These are phyloP conservation scores for Termitomyces eurrhizus DNA, from an alignment of 768 basidiomycete genomes.

Conservation along the genomic window DNA sequence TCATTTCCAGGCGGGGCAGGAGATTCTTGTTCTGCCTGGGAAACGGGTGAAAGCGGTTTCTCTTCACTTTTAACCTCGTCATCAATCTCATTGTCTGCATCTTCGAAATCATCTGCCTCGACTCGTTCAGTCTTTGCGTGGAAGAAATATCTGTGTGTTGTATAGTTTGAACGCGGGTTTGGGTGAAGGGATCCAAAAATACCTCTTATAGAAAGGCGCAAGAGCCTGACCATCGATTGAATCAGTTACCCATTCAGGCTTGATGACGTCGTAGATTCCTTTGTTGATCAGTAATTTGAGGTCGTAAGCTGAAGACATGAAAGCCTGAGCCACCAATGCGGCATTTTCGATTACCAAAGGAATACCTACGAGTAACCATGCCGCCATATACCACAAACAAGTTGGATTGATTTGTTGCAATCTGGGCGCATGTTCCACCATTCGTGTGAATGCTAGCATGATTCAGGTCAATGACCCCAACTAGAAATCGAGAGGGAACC, in stretches of 20 bases:
- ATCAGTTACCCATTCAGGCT: conserved; percentile 79
- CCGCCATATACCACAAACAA: conserved; percentile 69
- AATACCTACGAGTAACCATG: conserved; percentile 55
- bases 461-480: neutral
- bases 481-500: conserved; percentile 14
- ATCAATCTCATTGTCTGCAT: conserved; percentile 27
- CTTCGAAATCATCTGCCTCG: conserved; percentile 49
- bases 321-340: neutral
- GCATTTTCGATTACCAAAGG: conserved; percentile 2
- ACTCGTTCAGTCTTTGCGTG: conserved; percentile 55
- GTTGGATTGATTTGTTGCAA: conserved; percentile 50
- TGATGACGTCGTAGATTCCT: conserved; percentile 66
- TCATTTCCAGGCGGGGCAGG: conserved; percentile 9
- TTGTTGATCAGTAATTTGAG: conserved; percentile 70
- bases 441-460: conserved; percentile 61
- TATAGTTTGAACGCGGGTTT: neutral
- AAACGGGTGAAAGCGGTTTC: neutral
- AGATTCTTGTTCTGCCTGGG: neutral
- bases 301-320: conserved; percentile 52
- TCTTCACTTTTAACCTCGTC: conserved; percentile 11
- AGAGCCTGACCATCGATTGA: conserved; percentile 58
- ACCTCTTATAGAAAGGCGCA: conserved; percentile 70
- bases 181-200: conserved; percentile 3
- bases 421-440: conserved; percentile 63
- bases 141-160: conserved; percentile 65